Percentiles rank a stretch among this genome's conserved stretches.
Conservation (phyloP, 768 basidiomycete species). For the Podaxis sp. region DNA sequence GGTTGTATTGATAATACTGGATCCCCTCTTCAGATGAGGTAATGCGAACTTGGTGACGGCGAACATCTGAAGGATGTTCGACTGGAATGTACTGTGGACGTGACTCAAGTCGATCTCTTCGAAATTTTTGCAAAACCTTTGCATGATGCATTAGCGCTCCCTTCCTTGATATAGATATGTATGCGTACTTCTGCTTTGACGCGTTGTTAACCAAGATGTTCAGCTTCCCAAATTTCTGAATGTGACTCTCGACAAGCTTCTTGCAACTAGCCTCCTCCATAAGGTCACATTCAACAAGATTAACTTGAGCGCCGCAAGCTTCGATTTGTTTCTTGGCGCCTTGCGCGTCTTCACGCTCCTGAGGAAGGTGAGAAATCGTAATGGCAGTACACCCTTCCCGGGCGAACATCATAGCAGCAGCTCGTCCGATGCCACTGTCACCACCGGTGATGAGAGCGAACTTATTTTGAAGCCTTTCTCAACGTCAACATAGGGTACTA, state of each 20-base stretch:
- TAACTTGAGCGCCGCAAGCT: slow-evolving; percentile 35
- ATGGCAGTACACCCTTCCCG: slow-evolving; percentile 51
- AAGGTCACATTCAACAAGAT: slow-evolving; percentile 42
- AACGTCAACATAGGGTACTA: background rate
- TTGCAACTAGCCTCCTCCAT: slow-evolving; percentile 41
- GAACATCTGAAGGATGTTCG: slow-evolving; percentile 63
- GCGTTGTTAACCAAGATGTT: slow-evolving; percentile 66
- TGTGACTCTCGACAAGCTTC: slow-evolving; percentile 46
- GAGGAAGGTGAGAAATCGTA: slow-evolving; percentile 52
- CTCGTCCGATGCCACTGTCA: slow-evolving; percentile 52
- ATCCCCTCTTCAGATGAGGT: slow-evolving; percentile 59
- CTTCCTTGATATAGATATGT: background rate
- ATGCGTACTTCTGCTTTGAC: slow-evolving; percentile 41
- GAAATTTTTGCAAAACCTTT: slow-evolving; percentile 42
- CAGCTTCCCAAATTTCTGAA: slow-evolving; percentile 42
- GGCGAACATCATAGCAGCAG: slow-evolving; percentile 50
- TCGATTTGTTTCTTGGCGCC: slow-evolving; percentile 48
- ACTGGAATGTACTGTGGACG: slow-evolving; percentile 53
- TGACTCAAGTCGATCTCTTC: slow-evolving; percentile 50
- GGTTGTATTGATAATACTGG: slow-evolving; percentile 61
- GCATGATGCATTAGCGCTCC: slow-evolving; percentile 6
- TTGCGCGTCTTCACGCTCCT: slow-evolving; percentile 56
- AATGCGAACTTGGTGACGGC: slow-evolving; percentile 54
- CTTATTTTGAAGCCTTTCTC: slow-evolving; percentile 31
- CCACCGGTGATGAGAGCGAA: slow-evolving; percentile 38